These are phyloP conservation scores for Tricladium varicosporioides DNA, from an alignment of 2,329 filamentous ascomycete species.

Conservation along the genomic window DNA sequence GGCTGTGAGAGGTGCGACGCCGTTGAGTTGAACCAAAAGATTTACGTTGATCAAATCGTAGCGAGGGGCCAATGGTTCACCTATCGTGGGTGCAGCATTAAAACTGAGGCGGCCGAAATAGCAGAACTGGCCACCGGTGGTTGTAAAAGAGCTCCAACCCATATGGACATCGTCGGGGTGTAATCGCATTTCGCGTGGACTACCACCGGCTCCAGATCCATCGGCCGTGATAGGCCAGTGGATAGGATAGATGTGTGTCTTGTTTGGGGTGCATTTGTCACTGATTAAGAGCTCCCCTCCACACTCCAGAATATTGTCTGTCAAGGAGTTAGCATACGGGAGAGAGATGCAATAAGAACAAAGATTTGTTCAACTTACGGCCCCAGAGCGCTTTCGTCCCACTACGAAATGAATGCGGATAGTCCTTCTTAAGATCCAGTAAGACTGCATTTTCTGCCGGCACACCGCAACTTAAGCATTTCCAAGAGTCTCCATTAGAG, in stretches of 20 bases:
- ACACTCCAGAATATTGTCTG: conserved; percentile 1
- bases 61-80: background rate
- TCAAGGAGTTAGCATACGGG: too few relatives aligned
- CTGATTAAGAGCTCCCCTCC: background rate
- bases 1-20: background rate
- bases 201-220: conserved; percentile 34
- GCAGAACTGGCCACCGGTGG: conserved; percentile 12
- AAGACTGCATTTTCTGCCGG: background rate
- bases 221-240: conserved; percentile 37
- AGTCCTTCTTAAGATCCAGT: conserved; percentile 19
- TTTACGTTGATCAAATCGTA: background rate
- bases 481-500: conserved; percentile 45
- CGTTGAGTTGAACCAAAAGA: background rate
- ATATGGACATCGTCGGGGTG: conserved; percentile 46
- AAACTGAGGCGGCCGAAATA: conserved; percentile 42
- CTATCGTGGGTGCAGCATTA: conserved; percentile 35
- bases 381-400: conserved; percentile 37
- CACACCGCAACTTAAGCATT: conserved; percentile 42
- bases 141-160: conserved; percentile 40
- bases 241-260: conserved; percentile 41
- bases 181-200: conserved; percentile 39
- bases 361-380: too few relatives aligned
- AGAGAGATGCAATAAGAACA: too few relatives aligned
- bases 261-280: background rate
- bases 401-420: conserved; percentile 43